Percentiles rank a stretch among this genome's conserved stretches.
These are phyloP conservation scores for Uronychia setigera DNA, from an alignment of 73 alveolate genomes.

Conservation along the genomic window DNA sequence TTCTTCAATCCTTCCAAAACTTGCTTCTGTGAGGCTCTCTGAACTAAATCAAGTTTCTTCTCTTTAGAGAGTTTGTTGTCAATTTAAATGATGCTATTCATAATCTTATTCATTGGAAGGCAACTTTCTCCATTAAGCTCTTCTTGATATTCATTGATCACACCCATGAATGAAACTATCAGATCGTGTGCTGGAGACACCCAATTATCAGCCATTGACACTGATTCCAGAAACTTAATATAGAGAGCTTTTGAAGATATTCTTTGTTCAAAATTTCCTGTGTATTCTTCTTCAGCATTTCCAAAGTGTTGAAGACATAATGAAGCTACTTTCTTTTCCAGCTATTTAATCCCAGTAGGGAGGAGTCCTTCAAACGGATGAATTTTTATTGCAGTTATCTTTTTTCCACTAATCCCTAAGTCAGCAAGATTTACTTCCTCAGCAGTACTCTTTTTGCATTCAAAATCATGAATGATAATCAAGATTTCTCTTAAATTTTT, in stretches of 20 bases:
- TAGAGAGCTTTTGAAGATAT: not conserved
- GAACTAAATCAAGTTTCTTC: slow-evolving; percentile 3
- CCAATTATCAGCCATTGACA: too few species aligned
- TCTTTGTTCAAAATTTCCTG: not conserved
- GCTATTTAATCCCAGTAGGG: not conserved
- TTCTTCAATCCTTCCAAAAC: not conserved
- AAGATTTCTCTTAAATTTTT: not conserved
- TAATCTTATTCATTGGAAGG: not conserved
- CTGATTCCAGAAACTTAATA: not conserved
- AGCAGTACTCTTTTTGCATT: not conserved
- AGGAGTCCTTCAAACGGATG: not conserved
- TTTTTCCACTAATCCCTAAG: not conserved
- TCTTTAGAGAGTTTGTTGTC: not conserved
- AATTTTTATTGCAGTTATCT: not conserved
- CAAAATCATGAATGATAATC: not conserved
- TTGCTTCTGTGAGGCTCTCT: too few species aligned
- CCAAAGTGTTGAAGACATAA: not conserved
- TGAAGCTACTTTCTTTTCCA: not conserved
- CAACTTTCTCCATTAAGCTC: not conserved
- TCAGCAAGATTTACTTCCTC: not conserved
- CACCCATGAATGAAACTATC: not conserved
- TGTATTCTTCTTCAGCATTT: not conserved
- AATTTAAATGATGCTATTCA: not conserved
- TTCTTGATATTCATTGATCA: not conserved
- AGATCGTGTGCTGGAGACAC: too few species aligned